Conservation (phyloP, 345 rosid species). For the Populus ilicifolia region DNA sequence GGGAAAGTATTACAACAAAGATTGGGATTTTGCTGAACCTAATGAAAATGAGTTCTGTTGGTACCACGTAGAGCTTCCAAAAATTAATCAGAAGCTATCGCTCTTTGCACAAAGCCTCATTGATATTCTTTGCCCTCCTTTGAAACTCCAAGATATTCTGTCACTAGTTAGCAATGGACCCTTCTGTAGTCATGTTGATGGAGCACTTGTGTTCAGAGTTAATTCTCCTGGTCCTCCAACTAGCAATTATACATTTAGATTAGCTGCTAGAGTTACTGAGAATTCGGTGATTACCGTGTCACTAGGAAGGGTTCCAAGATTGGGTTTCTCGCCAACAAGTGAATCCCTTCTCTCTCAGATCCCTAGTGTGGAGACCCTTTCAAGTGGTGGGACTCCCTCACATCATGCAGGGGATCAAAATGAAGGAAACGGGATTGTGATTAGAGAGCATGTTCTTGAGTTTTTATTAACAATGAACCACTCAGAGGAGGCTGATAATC, state of each 20-base stretch:
- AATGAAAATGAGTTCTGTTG: conserved; percentile 76
- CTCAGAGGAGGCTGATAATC: conserved; percentile 97
- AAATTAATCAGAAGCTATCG: conserved; percentile 70
- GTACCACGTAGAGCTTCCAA: conserved; percentile 93
- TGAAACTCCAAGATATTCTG: conserved; percentile 92
- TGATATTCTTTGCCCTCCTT: conserved; percentile 85
- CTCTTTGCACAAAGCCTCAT: conserved; percentile 85
- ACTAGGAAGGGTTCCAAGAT: conserved; percentile 81
- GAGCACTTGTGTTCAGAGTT: conserved; percentile 90
- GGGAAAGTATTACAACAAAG: conserved; percentile 64
- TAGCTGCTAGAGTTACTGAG: conserved; percentile 89
- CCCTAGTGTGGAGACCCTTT: conserved; percentile 72
- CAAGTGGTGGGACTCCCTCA: conserved; percentile 27
- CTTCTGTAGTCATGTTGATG: conserved; percentile 81
- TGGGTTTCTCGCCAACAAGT: conserved; percentile 78
- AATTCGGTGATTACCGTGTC: conserved; percentile 89
- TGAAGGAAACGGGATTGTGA: conserved; percentile 67
- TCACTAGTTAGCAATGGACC: conserved; percentile 95
- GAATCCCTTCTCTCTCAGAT: conserved; percentile 86
- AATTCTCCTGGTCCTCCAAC: conserved; percentile 89
- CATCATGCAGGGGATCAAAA: conserved; percentile 41
- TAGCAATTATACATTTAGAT: conserved; percentile 71
- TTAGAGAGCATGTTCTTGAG: conserved; percentile 97
- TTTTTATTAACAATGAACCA: conserved; percentile 93
- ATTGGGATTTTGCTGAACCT: conserved; percentile 84